Evolutionary conservation across 306 rosid species (phyloP).

Genomic region (Astragalus glycyphyllos): DNA sequence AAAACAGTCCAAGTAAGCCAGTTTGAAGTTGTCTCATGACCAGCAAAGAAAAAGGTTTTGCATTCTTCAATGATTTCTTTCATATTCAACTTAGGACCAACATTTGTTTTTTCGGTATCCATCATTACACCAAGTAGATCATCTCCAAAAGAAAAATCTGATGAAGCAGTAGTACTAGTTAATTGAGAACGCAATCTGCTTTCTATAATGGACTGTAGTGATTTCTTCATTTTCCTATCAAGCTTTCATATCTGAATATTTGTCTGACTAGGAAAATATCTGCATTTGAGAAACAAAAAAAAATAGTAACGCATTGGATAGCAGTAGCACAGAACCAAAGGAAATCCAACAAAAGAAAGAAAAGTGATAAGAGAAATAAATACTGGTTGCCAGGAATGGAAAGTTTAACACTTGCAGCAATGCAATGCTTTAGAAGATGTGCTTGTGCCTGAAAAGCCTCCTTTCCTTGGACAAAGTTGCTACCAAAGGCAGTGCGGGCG

Average conservation of each 20-base stretch:
- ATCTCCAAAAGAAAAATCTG: slow-evolving; percentile 25
- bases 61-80: slow-evolving; percentile 45
- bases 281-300: not conserved
- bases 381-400: slow-evolving; percentile 49
- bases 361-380: too few species aligned
- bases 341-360: too few species aligned
- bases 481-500: slow-evolving; percentile 44
- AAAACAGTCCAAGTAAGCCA: slow-evolving; percentile 42
- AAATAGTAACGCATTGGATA: too few species aligned
- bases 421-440: slow-evolving; percentile 1
- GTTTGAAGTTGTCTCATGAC: slow-evolving; percentile 50
- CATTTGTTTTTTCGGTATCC: slow-evolving; percentile 19
- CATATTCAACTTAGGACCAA: slow-evolving; percentile 35
- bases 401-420: slow-evolving; percentile 5
- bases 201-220: slow-evolving; percentile 38
- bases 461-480: slow-evolving; percentile 40
- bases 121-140: slow-evolving; percentile 48
- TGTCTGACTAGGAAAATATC: slow-evolving; percentile 48
- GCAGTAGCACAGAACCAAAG: too few species aligned
- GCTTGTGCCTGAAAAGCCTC: slow-evolving; percentile 43
- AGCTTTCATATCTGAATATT: slow-evolving; percentile 47
- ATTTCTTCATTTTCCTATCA: slow-evolving; percentile 35
- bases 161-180: too few species aligned
- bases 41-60: slow-evolving; percentile 49
- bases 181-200: slow-evolving; percentile 33